A percentile compares a stretch with the other conserved stretches of the same genome.
These are phyloP conservation scores for Corylus avellana DNA, from an alignment of 306 rosid genomes.

Conservation along the genomic window DNA sequence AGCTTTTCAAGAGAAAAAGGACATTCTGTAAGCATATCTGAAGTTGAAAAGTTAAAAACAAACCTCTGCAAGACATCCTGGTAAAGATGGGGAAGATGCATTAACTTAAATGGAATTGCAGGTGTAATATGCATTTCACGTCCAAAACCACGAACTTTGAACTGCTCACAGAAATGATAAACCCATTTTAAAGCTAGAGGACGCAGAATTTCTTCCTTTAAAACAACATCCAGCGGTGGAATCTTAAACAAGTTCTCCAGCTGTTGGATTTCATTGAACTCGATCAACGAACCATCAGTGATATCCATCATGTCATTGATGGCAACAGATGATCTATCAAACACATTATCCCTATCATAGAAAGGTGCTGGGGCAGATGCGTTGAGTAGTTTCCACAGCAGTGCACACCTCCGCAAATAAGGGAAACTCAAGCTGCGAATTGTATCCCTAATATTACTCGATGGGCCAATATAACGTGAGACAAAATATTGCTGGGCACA, in stretches of 20 bases:
- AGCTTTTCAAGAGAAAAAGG: not conserved
- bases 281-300: slow-evolving; percentile 42
- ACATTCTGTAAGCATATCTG: not conserved
- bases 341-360: slow-evolving; percentile 50
- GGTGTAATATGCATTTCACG: slow-evolving; percentile 59
- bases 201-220: slow-evolving; percentile 66
- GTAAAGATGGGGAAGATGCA: slow-evolving; percentile 80
- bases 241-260: slow-evolving; percentile 78
- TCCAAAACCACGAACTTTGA: slow-evolving; percentile 39
- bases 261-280: slow-evolving; percentile 63
- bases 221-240: slow-evolving; percentile 70
- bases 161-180: slow-evolving; percentile 66
- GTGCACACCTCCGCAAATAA: slow-evolving; percentile 87
- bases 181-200: slow-evolving; percentile 65
- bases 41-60: slow-evolving; percentile 23
- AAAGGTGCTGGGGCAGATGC: slow-evolving; percentile 66
- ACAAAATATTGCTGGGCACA: slow-evolving; percentile 48
- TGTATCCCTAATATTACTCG: slow-evolving; percentile 54
- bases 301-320: slow-evolving; percentile 46
- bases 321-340: slow-evolving; percentile 51
- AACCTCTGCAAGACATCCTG: slow-evolving; percentile 94
- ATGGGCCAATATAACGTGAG: slow-evolving; percentile 56
- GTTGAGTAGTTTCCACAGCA: slow-evolving; percentile 67
- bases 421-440: slow-evolving; percentile 72
- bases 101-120: slow-evolving; percentile 81